These are phyloP conservation scores for Chaetomium sp. DNA, from an alignment of 2,329 filamentous ascomycete species.

Conservation along the genomic window DNA sequence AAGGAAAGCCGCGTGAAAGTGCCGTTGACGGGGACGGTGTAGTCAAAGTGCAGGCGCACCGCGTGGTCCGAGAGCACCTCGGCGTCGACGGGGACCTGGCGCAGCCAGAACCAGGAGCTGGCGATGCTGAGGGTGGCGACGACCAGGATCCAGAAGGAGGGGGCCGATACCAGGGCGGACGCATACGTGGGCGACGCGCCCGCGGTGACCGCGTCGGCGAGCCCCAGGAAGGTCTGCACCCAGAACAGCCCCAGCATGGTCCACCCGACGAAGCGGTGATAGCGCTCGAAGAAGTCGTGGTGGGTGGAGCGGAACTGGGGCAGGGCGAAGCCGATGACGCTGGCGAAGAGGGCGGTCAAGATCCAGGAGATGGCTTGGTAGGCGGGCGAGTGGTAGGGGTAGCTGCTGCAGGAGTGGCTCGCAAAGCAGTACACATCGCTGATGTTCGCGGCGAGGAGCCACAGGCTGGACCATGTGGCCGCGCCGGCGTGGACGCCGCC, in stretches of 20 bases:
- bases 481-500: conserved; percentile 57
- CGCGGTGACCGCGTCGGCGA: conserved; percentile 43
- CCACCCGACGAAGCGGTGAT: conserved; percentile 44
- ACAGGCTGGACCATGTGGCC: conserved; percentile 51
- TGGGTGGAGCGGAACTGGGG: conserved; percentile 37
- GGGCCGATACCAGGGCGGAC: conserved; percentile 42
- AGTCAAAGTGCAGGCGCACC: conserved; percentile 68
- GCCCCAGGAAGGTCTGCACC: conserved; percentile 59
- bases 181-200: conserved; percentile 39
- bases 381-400: background rate
- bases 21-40: conserved; percentile 60
- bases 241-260: conserved; percentile 57
- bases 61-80: conserved; percentile 75
- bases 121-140: conserved; percentile 66
- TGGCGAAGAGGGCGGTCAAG: conserved; percentile 35
- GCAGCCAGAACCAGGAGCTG: conserved; percentile 72
- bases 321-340: conserved; percentile 38
- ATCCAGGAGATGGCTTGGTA: conserved; percentile 33
- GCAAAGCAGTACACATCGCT: background rate
- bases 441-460: conserved; percentile 45
- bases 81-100: conserved; percentile 65
- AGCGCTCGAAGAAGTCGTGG: conserved; percentile 43
- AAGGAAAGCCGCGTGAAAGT: conserved; percentile 62
- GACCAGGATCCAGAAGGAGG: conserved; percentile 67
- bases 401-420: conserved; percentile 37